Evolutionary conservation across 495 filamentous ascomycete species (phyloP), one percentile per base, ranked within the genome.

Genomic region (Talaromyces borbonicus): DNA sequence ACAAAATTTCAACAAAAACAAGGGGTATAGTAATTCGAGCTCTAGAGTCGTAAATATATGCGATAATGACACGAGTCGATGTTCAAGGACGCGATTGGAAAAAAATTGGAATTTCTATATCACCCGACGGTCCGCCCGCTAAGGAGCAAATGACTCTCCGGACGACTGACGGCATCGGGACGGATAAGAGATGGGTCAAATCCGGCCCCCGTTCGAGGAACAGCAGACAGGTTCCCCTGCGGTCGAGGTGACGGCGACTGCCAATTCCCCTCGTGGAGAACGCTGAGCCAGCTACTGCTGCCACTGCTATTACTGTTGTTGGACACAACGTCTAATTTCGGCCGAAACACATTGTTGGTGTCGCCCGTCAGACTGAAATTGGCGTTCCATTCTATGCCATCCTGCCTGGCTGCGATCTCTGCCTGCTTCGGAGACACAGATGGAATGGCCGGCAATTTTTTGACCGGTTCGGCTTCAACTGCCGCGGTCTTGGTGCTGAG

Each of bases 201-300:
- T n/a, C 61, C 51, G 3, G 60, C 48, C 12, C 65, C 53, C 14
- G 63, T 50, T 40, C 62, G 57, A 46, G 64, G 52, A 24, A 59
- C 51, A 43, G 51, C 48, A 35, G 63, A 41, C 38, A 41, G 2
- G 12, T 26, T 26, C 23, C 20, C n/a, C 38, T 41, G 38, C 20
- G 18, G 37, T 25, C 37, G 22, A 12, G 37, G 48, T 47, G 64
- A 53, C 42, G 57, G 62, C 31, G 55, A 59, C 12, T 35, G 43
- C 78, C 73, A 83, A n/a, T 73, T 70, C 55, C 87, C 83, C 51
- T 95, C 92, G 47, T 80, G 81, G 36, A 97, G 72, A 4, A 87
- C 84, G 49, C 79, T 87, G 24, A 96, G 73, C 76, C 93, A 98
- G 39, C 79, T 81, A 50, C 77, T 83, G 42, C 26, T 45, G 27